These are phyloP conservation scores for Aspergillus egyptiacus DNA, from an alignment of 495 filamentous ascomycete genomes.

Conservation along the genomic window DNA sequence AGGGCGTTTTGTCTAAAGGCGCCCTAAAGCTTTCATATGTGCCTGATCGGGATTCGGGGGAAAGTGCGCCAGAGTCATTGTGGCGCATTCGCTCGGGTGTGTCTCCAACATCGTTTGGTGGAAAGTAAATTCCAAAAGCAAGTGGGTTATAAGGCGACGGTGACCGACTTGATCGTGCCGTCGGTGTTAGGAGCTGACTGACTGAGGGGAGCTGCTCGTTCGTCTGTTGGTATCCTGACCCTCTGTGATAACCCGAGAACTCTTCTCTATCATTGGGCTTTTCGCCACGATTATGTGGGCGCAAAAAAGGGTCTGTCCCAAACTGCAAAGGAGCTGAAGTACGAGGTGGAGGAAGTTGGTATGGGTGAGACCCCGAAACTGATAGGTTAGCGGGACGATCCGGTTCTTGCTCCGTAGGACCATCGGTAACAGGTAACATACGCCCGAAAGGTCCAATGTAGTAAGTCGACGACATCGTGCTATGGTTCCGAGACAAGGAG, in stretches of 20 bases:
- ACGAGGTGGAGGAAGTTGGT: constrained; percentile 48
- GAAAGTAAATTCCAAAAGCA: constrained; percentile 20
- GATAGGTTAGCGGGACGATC: constrained; percentile 31
- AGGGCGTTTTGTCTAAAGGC: constrained; percentile 22
- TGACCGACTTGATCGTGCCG: constrained; percentile 26
- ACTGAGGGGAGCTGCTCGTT: constrained; percentile 43
- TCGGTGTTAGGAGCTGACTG: constrained; percentile 42
- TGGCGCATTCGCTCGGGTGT: constrained; percentile 19
- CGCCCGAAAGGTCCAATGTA: constrained; percentile 46
- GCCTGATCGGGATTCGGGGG: constrained; percentile 12
- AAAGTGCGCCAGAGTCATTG: constrained; percentile 18
- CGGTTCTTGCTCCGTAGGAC: constrained; percentile 26
- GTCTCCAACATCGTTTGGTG: constrained; percentile 18
- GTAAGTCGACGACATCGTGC: constrained; percentile 37
- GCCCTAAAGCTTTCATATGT: constrained; percentile 19
- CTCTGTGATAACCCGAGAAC: constrained; percentile 12
- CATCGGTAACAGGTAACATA: constrained; percentile 39
- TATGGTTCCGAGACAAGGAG: neutral
- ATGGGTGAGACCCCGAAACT: constrained; percentile 36
- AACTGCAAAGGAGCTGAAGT: constrained; percentile 36
- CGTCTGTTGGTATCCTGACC: constrained; percentile 17
- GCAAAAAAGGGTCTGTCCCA: constrained; percentile 37
- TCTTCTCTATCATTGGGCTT: constrained; percentile 22
- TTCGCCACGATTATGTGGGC: constrained; percentile 30
- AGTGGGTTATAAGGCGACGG: constrained; percentile 25